Conservation (phyloP, 352 stramenopile species). For the Globisporangium emineosum region DNA sequence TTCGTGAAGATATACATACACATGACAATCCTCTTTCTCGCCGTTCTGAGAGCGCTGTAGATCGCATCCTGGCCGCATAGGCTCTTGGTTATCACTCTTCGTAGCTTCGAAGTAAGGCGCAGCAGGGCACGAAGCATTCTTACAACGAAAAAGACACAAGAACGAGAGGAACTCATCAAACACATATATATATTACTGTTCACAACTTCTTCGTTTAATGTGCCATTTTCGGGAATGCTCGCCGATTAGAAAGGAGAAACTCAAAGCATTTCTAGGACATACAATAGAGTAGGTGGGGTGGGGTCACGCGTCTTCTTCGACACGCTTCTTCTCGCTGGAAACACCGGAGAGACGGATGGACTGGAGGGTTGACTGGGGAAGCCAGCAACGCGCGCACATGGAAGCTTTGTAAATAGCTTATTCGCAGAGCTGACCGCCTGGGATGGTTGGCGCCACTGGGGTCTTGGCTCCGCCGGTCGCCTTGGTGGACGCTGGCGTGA, state of each 20-base stretch:
- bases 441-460: conserved; percentile 3
- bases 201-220: conserved; percentile 7
- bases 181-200: background rate
- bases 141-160: background rate
- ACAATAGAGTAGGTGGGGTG: background rate
- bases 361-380: background rate
- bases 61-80: too few relatives aligned
- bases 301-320: background rate
- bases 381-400: background rate
- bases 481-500: conserved; percentile 14
- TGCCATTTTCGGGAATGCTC: conserved; percentile 4
- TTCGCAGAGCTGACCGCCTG: conserved; percentile 19
- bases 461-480: background rate
- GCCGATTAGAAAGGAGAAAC: conserved; percentile 3
- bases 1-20: too few relatives aligned
- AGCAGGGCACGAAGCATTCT: background rate
- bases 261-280: conserved; percentile 13
- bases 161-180: background rate
- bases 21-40: too few relatives aligned
- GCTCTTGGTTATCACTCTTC: too few relatives aligned
- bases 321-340: conserved; percentile 1
- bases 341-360: background rate
- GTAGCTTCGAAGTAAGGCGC: too few relatives aligned
- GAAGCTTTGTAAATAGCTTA: background rate
- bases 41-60: too few relatives aligned